A percentile compares a stretch with the other conserved stretches of the same genome.
phyloP scores from a whole-genome alignment of 768 basidiomycete genomes.

The Gyrodon lividus region DNA sequence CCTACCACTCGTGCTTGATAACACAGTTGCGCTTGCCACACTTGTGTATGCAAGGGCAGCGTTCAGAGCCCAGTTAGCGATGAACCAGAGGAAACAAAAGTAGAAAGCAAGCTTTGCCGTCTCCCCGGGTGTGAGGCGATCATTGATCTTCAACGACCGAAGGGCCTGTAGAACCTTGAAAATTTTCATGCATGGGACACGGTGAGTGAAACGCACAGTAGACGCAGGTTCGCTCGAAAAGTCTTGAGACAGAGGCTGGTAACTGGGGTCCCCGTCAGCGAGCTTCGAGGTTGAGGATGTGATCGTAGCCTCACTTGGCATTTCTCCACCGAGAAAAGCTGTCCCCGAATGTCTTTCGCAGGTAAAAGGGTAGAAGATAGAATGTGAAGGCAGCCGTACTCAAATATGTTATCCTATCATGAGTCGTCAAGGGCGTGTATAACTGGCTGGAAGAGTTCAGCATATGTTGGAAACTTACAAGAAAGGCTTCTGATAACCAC shows the following conservation, averaged over 20 bases:
- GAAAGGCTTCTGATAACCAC: slow-evolving; percentile 88
- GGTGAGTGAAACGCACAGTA: slow-evolving; percentile 14
- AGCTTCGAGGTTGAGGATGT: background rate
- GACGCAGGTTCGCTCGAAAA: slow-evolving; percentile 7
- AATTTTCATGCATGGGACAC: background rate
- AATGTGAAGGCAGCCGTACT: slow-evolving; percentile 87
- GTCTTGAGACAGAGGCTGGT: slow-evolving; percentile 25
- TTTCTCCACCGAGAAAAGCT: slow-evolving; percentile 3
- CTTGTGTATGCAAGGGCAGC: slow-evolving; percentile 82
- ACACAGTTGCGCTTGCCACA: slow-evolving; percentile 90
- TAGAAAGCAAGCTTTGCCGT: slow-evolving; percentile 75
- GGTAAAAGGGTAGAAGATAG: slow-evolving; percentile 67
- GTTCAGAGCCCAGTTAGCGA: slow-evolving; percentile 91
- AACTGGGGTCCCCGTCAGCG: slow-evolving; percentile 12
- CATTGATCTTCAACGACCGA: slow-evolving; percentile 12
- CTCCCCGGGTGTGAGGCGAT: slow-evolving; percentile 59
- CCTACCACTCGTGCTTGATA: slow-evolving; percentile 87
- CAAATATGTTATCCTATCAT: slow-evolving; percentile 76
- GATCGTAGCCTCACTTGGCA: slow-evolving; percentile 7
- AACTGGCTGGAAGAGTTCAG: background rate
- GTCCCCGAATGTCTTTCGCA: slow-evolving; percentile 31
- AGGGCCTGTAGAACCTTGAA: slow-evolving; percentile 6
- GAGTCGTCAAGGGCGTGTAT: slow-evolving; percentile 3
- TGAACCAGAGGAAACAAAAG: slow-evolving; percentile 92
- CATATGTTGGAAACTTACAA: slow-evolving; percentile 46